These are phyloP conservation scores for Pseudocercospora pini-densiflorae DNA, from an alignment of 2,329 filamentous ascomycete species.

Conservation along the genomic window DNA sequence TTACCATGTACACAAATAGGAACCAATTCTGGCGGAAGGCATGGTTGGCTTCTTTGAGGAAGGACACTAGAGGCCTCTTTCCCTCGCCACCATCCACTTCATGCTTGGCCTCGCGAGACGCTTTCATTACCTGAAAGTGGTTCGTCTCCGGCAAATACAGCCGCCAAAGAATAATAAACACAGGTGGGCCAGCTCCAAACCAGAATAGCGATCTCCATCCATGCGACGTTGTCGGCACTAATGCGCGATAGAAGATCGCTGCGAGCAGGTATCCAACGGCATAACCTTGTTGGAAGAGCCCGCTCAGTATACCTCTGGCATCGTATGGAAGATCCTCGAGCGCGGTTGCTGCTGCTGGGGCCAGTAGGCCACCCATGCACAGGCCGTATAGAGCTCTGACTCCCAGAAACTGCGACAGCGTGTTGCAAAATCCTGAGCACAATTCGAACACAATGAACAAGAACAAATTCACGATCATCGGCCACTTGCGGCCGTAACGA, in stretches of 20 bases:
- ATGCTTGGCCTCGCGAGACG: conserved; percentile 32
- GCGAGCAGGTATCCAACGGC: conserved; percentile 43
- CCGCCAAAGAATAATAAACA: conserved; percentile 40
- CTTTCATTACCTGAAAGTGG: conserved; percentile 32
- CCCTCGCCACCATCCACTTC: conserved; percentile 7
- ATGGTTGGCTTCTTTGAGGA: conserved; percentile 27
- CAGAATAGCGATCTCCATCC: conserved; percentile 45
- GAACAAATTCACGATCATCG: conserved; percentile 43
- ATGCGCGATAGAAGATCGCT: conserved; percentile 42
- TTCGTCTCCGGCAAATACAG: conserved; percentile 35
- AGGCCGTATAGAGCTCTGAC: conserved; percentile 45
- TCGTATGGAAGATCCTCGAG: conserved; percentile 47
- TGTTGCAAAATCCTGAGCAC: conserved; percentile 44
- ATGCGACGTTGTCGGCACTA: conserved; percentile 41
- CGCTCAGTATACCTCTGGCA: conserved; percentile 45
- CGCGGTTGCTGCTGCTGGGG: conserved; percentile 44
- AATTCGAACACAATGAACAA: conserved; percentile 45
- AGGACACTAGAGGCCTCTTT: conserved; percentile 25
- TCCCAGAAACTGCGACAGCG: conserved; percentile 42
- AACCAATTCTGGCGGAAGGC: conserved; percentile 42
- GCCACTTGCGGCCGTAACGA: conserved; percentile 41
- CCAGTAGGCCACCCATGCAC: conserved; percentile 43
- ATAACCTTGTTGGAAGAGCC: conserved; percentile 44
- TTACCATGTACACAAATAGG: conserved; percentile 42
- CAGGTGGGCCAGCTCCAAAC: conserved; percentile 44